Conservation (phyloP, 495 filamentous ascomycete species). For the Annulohypoxylon moriforme region DNA sequence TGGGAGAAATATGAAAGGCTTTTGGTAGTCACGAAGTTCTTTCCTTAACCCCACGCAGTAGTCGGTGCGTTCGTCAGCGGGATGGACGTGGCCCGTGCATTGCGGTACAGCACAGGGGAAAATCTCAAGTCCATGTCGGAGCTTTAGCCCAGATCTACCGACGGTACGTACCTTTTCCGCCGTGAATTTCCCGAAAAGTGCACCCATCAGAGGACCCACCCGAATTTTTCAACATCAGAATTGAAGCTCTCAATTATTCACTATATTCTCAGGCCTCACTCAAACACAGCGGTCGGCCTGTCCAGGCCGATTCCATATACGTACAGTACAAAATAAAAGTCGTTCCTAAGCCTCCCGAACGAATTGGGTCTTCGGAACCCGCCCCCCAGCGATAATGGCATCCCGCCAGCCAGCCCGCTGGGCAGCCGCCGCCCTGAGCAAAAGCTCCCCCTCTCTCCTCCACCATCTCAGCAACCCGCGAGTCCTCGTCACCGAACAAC, state of each 20-base stretch:
- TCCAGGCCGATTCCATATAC: neutral
- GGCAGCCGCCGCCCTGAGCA: constrained; percentile 46
- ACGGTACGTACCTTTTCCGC: constrained; percentile 23
- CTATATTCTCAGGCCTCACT: neutral
- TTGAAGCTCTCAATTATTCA: constrained; percentile 31
- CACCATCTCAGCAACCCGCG: constrained; percentile 43
- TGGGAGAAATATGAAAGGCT: neutral
- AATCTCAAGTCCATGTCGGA: neutral
- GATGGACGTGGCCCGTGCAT: no score
- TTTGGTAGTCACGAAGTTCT: constrained; percentile 3
- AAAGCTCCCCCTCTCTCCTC: constrained; percentile 1
- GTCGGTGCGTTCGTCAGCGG: no score
- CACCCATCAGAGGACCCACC: constrained; percentile 27
- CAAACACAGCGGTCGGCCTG: neutral
- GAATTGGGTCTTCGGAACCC: constrained; percentile 12
- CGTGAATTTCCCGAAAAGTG: constrained; percentile 34
- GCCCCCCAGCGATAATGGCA: constrained; percentile 61
- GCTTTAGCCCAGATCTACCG: neutral
- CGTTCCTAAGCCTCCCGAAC: neutral
- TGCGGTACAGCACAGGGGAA: no score
- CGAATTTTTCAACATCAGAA: constrained; percentile 42
- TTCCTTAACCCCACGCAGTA: neutral
- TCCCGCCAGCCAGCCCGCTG: constrained; percentile 65
- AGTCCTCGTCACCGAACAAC: constrained; percentile 52
- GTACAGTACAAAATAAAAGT: neutral